phyloP scores from a whole-genome alignment of 208 protist species.

The Crithidia expoeki region DNA sequence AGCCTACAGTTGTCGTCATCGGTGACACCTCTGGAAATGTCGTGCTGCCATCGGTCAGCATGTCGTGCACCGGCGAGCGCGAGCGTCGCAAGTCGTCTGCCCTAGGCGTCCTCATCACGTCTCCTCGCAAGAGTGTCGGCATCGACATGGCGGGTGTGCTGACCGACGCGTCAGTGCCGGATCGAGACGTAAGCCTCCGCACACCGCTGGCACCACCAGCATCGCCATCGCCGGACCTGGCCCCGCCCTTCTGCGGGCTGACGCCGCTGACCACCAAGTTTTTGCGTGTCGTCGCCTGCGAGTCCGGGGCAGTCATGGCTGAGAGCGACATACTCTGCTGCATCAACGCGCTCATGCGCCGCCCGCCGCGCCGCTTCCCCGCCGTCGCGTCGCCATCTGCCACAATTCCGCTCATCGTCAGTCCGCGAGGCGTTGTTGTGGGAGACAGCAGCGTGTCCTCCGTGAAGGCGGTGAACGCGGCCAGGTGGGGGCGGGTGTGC shows the following conservation, averaged over 20 bases:
- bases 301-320: slow-evolving; percentile 4
- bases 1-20: neutral
- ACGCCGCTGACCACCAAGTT: slow-evolving; percentile 18
- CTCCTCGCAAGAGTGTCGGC: neutral
- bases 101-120: neutral
- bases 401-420: neutral
- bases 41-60: neutral
- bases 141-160: slow-evolving; percentile 33
- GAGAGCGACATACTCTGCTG: slow-evolving; percentile 18
- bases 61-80: neutral
- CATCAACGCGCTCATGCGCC: neutral
- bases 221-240: too few relatives aligned
- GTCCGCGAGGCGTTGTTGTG: slow-evolving; percentile 13
- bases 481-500: slow-evolving; percentile 20
- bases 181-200: slow-evolving; percentile 19
- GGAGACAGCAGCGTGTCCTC: slow-evolving; percentile 24
- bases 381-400: neutral
- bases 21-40: slow-evolving; percentile 3
- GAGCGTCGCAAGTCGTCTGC: neutral
- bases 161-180: slow-evolving; percentile 21
- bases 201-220: neutral
- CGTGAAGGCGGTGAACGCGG: slow-evolving; percentile 24
- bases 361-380: neutral
- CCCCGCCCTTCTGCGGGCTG: neutral
- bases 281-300: slow-evolving; percentile 8